A percentile compares a stretch with the other conserved stretches of the same genome.
Evolutionary conservation across 2,329 filamentous ascomycete genomes (phyloP).

Genomic region (Aureobasidium sp.): DNA sequence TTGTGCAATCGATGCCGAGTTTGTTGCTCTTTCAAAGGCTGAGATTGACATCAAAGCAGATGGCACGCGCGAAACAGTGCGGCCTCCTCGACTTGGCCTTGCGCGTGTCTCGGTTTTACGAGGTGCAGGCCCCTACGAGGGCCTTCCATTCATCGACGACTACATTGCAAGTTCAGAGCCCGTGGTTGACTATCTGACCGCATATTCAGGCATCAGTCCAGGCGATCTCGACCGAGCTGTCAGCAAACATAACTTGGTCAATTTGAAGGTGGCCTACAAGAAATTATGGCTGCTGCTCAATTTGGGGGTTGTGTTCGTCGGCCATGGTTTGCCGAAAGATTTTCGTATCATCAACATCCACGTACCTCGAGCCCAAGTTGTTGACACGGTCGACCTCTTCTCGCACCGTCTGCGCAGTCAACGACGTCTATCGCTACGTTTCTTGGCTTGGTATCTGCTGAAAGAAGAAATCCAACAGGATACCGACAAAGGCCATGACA

Average conservation of each 20-base stretch:
- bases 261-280: constrained; percentile 90
- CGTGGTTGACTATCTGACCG: constrained; percentile 91
- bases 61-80: constrained; percentile 82
- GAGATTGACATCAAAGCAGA: constrained; percentile 96
- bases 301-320: constrained; percentile 85
- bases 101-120: constrained; percentile 89
- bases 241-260: constrained; percentile 76
- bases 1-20: constrained; percentile 90
- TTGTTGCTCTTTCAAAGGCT: constrained; percentile 84
- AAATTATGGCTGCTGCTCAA: constrained; percentile 97
- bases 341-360: constrained; percentile 98
- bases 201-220: constrained; percentile 83
- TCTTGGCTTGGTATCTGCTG: constrained; percentile 83
- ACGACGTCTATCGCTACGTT: constrained; percentile 84
- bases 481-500: constrained; percentile 65
- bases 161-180: constrained; percentile 89
- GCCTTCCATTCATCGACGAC: constrained; percentile 88
- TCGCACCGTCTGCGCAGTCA: constrained; percentile 66
- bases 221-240: constrained; percentile 74
- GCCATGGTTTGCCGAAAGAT: constrained; percentile 88
- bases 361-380: constrained; percentile 79
- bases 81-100: constrained; percentile 82
- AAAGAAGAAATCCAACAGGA: constrained; percentile 91
- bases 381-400: constrained; percentile 91
- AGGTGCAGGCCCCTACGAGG: constrained; percentile 69